These are phyloP conservation scores for Arthrobotrys sinensis DNA, from an alignment of 2,329 filamentous ascomycete species.

Conservation along the genomic window DNA sequence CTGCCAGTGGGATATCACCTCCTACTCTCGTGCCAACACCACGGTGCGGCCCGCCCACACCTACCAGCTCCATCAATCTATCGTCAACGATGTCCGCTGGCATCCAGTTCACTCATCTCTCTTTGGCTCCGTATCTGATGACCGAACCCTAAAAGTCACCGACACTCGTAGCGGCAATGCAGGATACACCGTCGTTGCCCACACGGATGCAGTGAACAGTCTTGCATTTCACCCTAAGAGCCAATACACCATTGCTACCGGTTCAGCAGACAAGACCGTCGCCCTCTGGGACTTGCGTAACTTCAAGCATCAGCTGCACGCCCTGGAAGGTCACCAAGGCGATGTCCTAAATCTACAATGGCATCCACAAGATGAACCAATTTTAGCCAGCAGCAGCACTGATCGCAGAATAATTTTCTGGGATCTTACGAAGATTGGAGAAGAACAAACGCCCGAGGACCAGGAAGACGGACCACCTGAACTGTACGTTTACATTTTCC, in stretches of 20 bases:
- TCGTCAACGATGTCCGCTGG: conserved; percentile 97
- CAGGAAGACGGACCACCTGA: conserved; percentile 95
- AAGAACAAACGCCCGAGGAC: conserved; percentile 95
- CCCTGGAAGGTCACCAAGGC: conserved; percentile 87
- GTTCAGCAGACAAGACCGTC: conserved; percentile 94
- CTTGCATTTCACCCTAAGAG: conserved; percentile 92
- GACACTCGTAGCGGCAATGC: conserved; percentile 82
- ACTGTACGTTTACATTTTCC: conserved; percentile 75
- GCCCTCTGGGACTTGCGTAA: conserved; percentile 96
- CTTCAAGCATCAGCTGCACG: conserved; percentile 89
- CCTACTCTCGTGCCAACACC: conserved; percentile 79
- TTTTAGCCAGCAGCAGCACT: conserved; percentile 91
- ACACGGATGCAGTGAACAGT: conserved; percentile 95
- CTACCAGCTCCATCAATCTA: conserved; percentile 85
- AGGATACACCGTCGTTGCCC: conserved; percentile 75
- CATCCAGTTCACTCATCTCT: conserved; percentile 87
- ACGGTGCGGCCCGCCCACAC: conserved; percentile 79
- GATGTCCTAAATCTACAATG: conserved; percentile 92
- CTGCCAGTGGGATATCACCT: conserved; percentile 89
- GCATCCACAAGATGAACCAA: conserved; percentile 91
- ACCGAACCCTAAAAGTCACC: conserved; percentile 91
- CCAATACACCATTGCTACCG: conserved; percentile 92
- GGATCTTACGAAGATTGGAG: conserved; percentile 91
- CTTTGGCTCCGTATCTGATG: conserved; percentile 94
- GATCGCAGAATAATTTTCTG: conserved; percentile 96